phyloP scores from a whole-genome alignment of 176 grass and related monocot species.

The Juncus inflexus region DNA sequence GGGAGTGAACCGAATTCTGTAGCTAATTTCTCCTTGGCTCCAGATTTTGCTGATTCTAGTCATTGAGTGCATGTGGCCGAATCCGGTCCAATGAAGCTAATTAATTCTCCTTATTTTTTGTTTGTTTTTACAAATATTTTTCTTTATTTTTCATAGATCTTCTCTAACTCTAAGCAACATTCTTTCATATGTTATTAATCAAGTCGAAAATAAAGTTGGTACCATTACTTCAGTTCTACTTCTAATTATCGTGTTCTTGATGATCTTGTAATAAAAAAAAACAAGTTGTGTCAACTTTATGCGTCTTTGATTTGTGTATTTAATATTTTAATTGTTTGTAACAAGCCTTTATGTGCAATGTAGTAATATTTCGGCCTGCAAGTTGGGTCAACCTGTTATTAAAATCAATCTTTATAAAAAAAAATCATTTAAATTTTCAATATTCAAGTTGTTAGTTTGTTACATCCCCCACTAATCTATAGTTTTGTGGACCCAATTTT shows the following conservation, averaged over 20 bases:
- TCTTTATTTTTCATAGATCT: too few relatives aligned
- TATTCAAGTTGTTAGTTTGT: too few relatives aligned
- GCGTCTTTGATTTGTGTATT: not conserved
- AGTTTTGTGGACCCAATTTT: too few relatives aligned
- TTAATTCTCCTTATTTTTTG: not conserved
- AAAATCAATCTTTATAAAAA: too few relatives aligned
- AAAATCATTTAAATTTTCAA: too few relatives aligned
- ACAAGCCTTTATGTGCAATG: too few relatives aligned
- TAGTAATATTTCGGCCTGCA: too few relatives aligned
- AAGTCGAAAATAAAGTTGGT: not conserved
- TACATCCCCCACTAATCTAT: too few relatives aligned
- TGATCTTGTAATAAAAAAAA: not conserved
- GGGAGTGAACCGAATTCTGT: not conserved
- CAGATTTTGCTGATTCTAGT: conserved; percentile 13
- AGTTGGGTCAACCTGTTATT: too few relatives aligned
- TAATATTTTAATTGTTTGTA: too few relatives aligned
- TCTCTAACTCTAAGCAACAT: conserved; percentile 12
- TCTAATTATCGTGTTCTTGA: conserved; percentile 21
- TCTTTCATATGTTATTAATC: conserved; percentile 1
- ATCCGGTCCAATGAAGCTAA: not conserved
- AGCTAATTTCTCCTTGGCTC: not conserved
- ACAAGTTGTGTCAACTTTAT: not conserved
- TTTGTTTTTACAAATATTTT: conserved; percentile 1
- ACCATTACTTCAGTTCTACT: conserved; percentile 18
- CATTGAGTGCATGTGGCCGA: conserved; percentile 18